phyloP scores from a whole-genome alignment of 108 stramenopile species.

The Licmophora abbreviata region DNA sequence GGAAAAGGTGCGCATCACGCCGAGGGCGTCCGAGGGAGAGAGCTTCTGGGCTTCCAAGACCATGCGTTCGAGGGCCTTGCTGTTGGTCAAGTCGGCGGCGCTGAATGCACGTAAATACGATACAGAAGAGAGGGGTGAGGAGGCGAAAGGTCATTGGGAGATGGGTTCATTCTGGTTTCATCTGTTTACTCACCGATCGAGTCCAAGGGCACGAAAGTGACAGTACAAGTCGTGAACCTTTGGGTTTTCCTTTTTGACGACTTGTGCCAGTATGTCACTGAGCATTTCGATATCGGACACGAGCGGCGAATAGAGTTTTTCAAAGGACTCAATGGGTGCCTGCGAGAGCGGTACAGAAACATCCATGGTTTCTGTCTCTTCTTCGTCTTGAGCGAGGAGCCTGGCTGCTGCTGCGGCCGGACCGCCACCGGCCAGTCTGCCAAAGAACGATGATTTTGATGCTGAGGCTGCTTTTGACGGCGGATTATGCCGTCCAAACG shows the following conservation, averaged over 20 bases:
- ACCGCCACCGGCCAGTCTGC: no score
- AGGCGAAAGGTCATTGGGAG: neutral
- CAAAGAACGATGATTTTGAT: no score
- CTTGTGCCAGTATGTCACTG: constrained; percentile 57
- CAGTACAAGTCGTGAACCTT: constrained; percentile 56
- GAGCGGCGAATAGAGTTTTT: constrained; percentile 27
- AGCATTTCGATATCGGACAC: constrained; percentile 64
- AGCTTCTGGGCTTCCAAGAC: constrained; percentile 41
- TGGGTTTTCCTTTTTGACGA: constrained; percentile 57
- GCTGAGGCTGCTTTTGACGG: no score
- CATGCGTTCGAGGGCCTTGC: constrained; percentile 46
- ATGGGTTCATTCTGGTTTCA: neutral
- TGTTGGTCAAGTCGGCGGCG: constrained; percentile 36
- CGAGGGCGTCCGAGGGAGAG: constrained; percentile 47
- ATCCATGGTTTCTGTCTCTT: constrained; percentile 2
- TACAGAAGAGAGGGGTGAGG: neutral
- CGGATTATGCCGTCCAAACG: no score
- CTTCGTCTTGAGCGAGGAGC: constrained; percentile 2
- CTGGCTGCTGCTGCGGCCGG: no score
- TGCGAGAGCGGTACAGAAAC: constrained; percentile 12
- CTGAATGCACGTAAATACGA: neutral
- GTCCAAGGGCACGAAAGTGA: constrained; percentile 49
- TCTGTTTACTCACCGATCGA: constrained; percentile 43
- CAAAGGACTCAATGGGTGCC: neutral
- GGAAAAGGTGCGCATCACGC: constrained; percentile 61